phyloP scores from a whole-genome alignment of 148 eudicot genomes.

The Oxyria digyna region DNA sequence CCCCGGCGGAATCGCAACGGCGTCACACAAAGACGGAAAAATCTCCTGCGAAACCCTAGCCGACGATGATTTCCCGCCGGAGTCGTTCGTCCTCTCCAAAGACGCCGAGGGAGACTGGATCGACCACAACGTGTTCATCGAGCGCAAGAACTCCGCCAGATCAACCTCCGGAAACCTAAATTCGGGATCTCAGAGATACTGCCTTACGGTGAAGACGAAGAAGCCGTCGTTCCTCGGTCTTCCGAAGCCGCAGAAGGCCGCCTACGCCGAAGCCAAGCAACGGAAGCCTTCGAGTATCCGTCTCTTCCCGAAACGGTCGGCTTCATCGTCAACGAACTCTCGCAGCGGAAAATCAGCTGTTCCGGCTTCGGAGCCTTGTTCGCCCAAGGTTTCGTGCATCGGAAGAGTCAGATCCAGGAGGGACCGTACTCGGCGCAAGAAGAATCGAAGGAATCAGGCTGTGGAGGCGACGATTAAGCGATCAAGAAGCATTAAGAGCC shows the following conservation, averaged over 20 bases:
- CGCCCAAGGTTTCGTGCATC: slow-evolving; percentile 90
- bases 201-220: slow-evolving; percentile 16
- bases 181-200: slow-evolving; percentile 39
- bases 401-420: slow-evolving; percentile 66
- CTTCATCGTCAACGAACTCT: not conserved
- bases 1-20: slow-evolving; percentile 16
- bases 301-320: slow-evolving; percentile 57
- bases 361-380: slow-evolving; percentile 44
- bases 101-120: slow-evolving; percentile 88
- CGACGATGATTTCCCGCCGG: slow-evolving; percentile 38
- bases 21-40: slow-evolving; percentile 21
- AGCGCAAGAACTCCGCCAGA: slow-evolving; percentile 55
- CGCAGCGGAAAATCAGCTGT: slow-evolving; percentile 21
- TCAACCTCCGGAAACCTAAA: slow-evolving; percentile 14
- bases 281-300: slow-evolving; percentile 22
- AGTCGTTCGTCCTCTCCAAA: slow-evolving; percentile 69
- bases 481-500: slow-evolving; percentile 3
- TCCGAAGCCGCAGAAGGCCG: slow-evolving; percentile 62
- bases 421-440: slow-evolving; percentile 31
- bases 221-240: slow-evolving; percentile 45
- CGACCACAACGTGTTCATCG: slow-evolving; percentile 53
- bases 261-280: slow-evolving; percentile 25
- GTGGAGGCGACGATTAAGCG: not conserved
- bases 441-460: not conserved
- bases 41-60: slow-evolving; percentile 41